These are phyloP conservation scores for Collariella sp. DNA, from an alignment of 495 filamentous ascomycete genomes.

Conservation along the genomic window DNA sequence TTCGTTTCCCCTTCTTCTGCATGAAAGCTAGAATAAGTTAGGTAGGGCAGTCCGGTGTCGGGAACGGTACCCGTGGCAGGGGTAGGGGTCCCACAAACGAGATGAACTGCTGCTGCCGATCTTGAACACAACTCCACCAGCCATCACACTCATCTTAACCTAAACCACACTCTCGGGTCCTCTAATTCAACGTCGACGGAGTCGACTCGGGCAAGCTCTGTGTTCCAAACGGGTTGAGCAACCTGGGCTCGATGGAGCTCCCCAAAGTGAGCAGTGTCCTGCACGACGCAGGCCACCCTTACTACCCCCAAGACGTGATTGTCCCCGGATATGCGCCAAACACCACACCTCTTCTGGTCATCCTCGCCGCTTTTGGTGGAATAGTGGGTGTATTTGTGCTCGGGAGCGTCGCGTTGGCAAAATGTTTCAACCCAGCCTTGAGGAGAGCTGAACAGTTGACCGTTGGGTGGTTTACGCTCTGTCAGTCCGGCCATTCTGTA, in stretches of 20 bases:
- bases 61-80: conserved; percentile 5
- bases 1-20: not conserved
- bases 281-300: conserved; percentile 48
- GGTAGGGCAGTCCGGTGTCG: not conserved
- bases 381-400: conserved; percentile 39
- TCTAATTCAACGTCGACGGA: no score
- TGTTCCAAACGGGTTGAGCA: no score
- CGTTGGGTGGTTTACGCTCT: conserved; percentile 53
- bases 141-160: no score
- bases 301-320: conserved; percentile 55
- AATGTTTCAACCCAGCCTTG: conserved; percentile 31
- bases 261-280: not conserved
- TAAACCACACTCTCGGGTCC: no score
- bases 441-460: conserved; percentile 36
- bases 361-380: conserved; percentile 41
- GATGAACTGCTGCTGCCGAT: no score
- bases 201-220: no score
- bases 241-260: no score
- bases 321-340: conserved; percentile 54
- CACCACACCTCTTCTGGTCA: conserved; percentile 36
- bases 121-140: no score
- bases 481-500: conserved; percentile 10
- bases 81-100: not conserved
- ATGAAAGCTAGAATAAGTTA: not conserved
- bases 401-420: conserved; percentile 35